These are phyloP conservation scores for Nannizziopsis arthrosporioides DNA, from an alignment of 2,329 filamentous ascomycete genomes.

Conservation along the genomic window DNA sequence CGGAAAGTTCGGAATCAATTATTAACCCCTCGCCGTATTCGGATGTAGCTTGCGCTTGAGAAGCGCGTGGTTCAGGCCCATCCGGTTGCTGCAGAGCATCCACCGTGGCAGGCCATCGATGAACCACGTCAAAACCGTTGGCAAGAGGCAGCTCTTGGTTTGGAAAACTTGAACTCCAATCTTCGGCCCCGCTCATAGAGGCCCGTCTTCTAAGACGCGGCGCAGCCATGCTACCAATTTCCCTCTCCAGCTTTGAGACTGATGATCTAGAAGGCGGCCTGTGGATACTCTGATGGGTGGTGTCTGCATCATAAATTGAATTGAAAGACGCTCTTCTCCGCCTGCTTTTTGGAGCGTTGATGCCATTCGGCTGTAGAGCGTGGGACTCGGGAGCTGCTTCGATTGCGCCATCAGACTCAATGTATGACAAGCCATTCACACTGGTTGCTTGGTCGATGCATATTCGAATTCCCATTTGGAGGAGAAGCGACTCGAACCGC, in stretches of 20 bases:
- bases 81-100: not conserved
- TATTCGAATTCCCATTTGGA: conserved; percentile 58
- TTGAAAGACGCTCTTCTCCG: conserved; percentile 46
- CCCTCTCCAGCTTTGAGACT: conserved; percentile 31
- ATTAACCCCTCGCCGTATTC: conserved; percentile 8
- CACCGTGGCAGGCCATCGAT: not conserved
- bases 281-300: conserved; percentile 33
- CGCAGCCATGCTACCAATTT: conserved; percentile 10
- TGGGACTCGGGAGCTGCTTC: conserved; percentile 1
- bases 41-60: not conserved
- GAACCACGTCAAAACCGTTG: not conserved
- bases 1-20: conserved; percentile 5
- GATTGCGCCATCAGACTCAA: conserved; percentile 19
- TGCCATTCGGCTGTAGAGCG: conserved; percentile 8
- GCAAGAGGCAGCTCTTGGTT: not conserved
- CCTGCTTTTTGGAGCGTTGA: conserved; percentile 11
- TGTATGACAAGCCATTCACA: conserved; percentile 3
- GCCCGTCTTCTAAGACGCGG: conserved; percentile 5
- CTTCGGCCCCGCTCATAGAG: not conserved
- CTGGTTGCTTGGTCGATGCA: conserved; percentile 29
- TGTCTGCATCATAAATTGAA: conserved; percentile 42
- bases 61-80: not conserved
- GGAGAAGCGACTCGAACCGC: conserved; percentile 58
- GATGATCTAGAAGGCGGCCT: conserved; percentile 35
- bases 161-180: not conserved